phyloP scores from a whole-genome alignment of 108 stramenopile genomes.

The Schizochytrium sp. region DNA sequence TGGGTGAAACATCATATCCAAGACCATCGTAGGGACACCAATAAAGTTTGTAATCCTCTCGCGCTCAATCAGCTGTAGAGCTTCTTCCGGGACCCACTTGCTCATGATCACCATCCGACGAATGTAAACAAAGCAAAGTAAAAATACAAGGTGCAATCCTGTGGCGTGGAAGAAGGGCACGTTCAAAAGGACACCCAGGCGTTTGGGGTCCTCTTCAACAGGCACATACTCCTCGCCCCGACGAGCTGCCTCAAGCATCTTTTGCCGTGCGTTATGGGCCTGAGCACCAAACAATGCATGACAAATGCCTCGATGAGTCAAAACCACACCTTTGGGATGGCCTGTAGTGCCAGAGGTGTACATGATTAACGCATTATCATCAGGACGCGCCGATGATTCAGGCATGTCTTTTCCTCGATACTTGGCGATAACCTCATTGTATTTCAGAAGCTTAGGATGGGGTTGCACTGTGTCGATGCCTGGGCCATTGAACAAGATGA shows the following conservation, averaged over 20 bases:
- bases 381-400: background rate
- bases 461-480: background rate
- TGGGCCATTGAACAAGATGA: constrained; percentile 1
- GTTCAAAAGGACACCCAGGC: constrained; percentile 1
- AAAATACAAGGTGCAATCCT: constrained; percentile 30
- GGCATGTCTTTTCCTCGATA: background rate
- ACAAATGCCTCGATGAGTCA: constrained; percentile 63
- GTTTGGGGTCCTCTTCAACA: background rate
- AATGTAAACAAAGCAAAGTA: background rate
- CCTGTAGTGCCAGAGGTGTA: constrained; percentile 71
- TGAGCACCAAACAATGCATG: constrained; percentile 65
- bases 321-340: constrained; percentile 70
- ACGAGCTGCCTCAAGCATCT: constrained; percentile 47
- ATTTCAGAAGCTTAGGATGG: background rate
- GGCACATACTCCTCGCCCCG: background rate
- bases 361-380: constrained; percentile 62
- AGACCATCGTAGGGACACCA: constrained; percentile 61
- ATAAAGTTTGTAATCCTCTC: constrained; percentile 4
- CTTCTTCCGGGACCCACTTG: background rate
- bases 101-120: constrained; percentile 53
- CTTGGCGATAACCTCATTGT: background rate
- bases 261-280: background rate
- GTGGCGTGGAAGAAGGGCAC: constrained; percentile 60
- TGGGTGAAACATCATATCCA: constrained; percentile 61
- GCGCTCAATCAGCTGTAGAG: constrained; percentile 11